Percentiles rank a stretch among this genome's conserved stretches.
phyloP scores from a whole-genome alignment of 805 yeast genomes.

The Grigorovia yakushimaensis region DNA sequence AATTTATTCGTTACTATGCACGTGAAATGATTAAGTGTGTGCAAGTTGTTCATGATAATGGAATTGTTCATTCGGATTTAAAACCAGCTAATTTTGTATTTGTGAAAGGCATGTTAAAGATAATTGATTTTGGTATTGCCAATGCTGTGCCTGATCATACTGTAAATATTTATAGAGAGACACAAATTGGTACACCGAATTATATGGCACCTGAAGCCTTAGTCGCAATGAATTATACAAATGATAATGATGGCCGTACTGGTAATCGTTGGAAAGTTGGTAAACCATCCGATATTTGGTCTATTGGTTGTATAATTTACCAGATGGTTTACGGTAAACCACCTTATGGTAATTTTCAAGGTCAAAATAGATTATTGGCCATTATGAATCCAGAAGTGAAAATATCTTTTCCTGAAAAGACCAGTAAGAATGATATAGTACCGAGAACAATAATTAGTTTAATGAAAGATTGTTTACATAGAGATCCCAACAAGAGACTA shows the following conservation, averaged over 20 bases:
- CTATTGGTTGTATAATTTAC: constrained; percentile 91
- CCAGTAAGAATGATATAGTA: constrained; percentile 48
- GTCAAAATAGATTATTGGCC: constrained; percentile 69
- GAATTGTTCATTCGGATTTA: constrained; percentile 75
- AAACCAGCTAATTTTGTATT: constrained; percentile 65
- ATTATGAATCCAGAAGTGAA: constrained; percentile 77
- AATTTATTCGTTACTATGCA: constrained; percentile 72
- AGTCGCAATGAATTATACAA: constrained; percentile 40
- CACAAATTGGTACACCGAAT: constrained; percentile 91
- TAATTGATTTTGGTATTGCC: constrained; percentile 95
- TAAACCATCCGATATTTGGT: constrained; percentile 94
- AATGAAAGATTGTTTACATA: constrained; percentile 58
- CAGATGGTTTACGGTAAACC: constrained; percentile 93
- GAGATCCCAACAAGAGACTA: constrained; percentile 62
- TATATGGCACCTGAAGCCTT: constrained; percentile 98
- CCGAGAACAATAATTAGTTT: constrained; percentile 62
- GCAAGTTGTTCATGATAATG: constrained; percentile 76
- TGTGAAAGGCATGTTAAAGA: constrained; percentile 74
- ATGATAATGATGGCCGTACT: constrained; percentile 2
- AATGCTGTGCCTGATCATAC: constrained; percentile 91
- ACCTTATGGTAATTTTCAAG: constrained; percentile 74
- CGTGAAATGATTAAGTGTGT: constrained; percentile 75
- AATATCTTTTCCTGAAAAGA: constrained; percentile 54
- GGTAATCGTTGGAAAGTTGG: constrained; percentile 62
- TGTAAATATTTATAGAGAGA: constrained; percentile 76